A percentile compares a stretch with the other conserved stretches of the same genome.
These are phyloP conservation scores for Pythium folliculosum DNA, from an alignment of 352 stramenopile genomes.

Conservation along the genomic window DNA sequence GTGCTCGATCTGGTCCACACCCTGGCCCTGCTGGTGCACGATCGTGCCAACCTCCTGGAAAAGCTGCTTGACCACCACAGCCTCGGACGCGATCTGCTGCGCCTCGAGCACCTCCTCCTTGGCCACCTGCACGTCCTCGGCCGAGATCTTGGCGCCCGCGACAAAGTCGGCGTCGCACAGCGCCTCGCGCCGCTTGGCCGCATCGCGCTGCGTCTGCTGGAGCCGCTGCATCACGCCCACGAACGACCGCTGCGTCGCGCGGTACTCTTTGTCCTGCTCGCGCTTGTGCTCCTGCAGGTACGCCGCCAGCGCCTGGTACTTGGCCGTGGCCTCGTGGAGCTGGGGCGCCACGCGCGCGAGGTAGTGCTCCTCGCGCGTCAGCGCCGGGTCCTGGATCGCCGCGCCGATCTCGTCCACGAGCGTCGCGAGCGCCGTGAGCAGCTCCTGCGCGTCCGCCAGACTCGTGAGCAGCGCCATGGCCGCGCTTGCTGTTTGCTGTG, in stretches of 20 bases:
- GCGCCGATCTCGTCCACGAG: constrained; percentile 43
- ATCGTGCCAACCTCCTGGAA: constrained; percentile 72
- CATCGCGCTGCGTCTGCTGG: constrained; percentile 58
- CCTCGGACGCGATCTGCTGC: constrained; percentile 60
- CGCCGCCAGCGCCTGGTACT: constrained; percentile 61
- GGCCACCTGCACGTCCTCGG: constrained; percentile 66
- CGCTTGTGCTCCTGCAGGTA: constrained; percentile 71
- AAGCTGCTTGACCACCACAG: constrained; percentile 64
- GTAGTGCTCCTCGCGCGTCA: constrained; percentile 65
- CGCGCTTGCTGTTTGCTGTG: background rate
- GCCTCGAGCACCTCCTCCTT: constrained; percentile 78
- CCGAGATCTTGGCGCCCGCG: constrained; percentile 50
- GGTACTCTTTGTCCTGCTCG: constrained; percentile 48
- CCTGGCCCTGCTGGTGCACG: constrained; percentile 63
- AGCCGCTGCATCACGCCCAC: constrained; percentile 73
- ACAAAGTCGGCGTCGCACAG: constrained; percentile 78
- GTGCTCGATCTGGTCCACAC: constrained; percentile 67
- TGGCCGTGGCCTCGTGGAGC: constrained; percentile 53
- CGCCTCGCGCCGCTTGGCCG: constrained; percentile 51
- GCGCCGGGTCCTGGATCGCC: constrained; percentile 36
- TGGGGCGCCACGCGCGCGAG: constrained; percentile 42
- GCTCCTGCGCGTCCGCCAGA: constrained; percentile 44
- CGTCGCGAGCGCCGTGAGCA: constrained; percentile 37
- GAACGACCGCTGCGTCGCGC: constrained; percentile 59
- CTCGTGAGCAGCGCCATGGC: constrained; percentile 33